phyloP scores from a whole-genome alignment of 805 yeast species.

The Schwanniomyces vanrijiae region DNA sequence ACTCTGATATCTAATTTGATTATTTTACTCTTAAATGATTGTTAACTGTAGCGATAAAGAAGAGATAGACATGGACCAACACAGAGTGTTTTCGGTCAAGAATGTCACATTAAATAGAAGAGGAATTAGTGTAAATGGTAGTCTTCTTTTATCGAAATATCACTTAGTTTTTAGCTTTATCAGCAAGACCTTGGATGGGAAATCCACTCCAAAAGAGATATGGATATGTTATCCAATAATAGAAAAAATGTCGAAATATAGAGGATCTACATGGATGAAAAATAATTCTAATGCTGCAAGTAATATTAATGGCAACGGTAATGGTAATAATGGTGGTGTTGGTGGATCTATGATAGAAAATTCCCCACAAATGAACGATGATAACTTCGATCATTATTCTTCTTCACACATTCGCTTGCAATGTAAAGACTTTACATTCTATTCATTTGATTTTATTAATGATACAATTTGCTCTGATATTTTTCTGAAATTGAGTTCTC shows the following conservation, averaged over 20 bases:
- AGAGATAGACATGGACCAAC: conserved; percentile 24
- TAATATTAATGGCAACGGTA: conserved; percentile 4
- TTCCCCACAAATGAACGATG: conserved; percentile 7
- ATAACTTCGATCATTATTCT: conserved; percentile 33
- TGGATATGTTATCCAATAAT: conserved; percentile 94
- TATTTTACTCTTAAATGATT: not conserved
- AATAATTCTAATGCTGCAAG: conserved; percentile 7
- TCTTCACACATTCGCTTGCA: conserved; percentile 63
- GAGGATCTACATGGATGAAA: conserved; percentile 50
- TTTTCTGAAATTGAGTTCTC: conserved; percentile 65
- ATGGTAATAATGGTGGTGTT: not conserved
- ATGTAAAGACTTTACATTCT: conserved; percentile 82
- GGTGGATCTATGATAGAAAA: conserved; percentile 1
- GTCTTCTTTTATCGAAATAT: conserved; percentile 33
- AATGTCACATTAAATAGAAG: conserved; percentile 38
- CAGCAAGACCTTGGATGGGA: conserved; percentile 4
- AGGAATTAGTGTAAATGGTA: conserved; percentile 37
- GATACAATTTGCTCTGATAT: conserved; percentile 66
- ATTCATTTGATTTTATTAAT: conserved; percentile 71
- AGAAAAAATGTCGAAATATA: conserved; percentile 54
- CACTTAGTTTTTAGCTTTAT: conserved; percentile 41
- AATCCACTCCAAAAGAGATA: conserved; percentile 52
- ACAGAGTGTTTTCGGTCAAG: conserved; percentile 30
- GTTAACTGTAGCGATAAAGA: not conserved
- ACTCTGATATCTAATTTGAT: not conserved